These are phyloP conservation scores for Amphirosellinia nigrospora DNA, from an alignment of 495 filamentous ascomycete genomes.

Conservation along the genomic window DNA sequence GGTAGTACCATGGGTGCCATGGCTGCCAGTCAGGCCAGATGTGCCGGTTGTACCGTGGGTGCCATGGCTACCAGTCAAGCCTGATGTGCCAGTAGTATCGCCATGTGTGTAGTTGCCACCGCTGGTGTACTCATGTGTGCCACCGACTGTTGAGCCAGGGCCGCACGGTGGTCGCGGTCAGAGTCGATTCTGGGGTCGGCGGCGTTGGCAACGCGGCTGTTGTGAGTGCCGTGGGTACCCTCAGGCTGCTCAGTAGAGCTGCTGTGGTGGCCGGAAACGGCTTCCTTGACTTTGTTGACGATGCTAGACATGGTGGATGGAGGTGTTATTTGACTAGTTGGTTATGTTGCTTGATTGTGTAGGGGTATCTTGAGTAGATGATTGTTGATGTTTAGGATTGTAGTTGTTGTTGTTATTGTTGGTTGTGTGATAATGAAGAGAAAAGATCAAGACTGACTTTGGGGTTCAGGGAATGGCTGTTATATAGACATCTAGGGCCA, in stretches of 20 bases:
- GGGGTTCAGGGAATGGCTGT: not conserved
- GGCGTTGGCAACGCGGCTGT: slow-evolving; percentile 50
- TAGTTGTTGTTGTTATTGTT: slow-evolving; percentile 4
- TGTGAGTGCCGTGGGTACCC: slow-evolving; percentile 52
- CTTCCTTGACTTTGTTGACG: slow-evolving; percentile 78
- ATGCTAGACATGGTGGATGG: slow-evolving; percentile 66
- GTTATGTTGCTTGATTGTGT: not conserved
- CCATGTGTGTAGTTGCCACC: slow-evolving; percentile 37
- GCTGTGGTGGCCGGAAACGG: slow-evolving; percentile 56
- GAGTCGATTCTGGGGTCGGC: slow-evolving; percentile 57
- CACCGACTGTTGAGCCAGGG: slow-evolving; percentile 36
- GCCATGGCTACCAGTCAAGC: slow-evolving; percentile 21
- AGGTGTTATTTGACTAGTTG: not conserved
- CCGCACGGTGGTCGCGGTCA: slow-evolving; percentile 44
- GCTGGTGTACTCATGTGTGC: slow-evolving; percentile 34
- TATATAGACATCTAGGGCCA: slow-evolving; percentile 2
- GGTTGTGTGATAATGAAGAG: not conserved
- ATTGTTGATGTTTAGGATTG: slow-evolving; percentile 5
- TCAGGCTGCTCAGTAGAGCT: slow-evolving; percentile 43
- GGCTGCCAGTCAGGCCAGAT: slow-evolving; percentile 28
- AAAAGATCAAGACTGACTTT: not conserved
- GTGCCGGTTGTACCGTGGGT: slow-evolving; percentile 26
- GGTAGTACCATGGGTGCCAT: slow-evolving; percentile 35
- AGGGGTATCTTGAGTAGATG: too few species aligned
- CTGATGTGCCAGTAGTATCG: slow-evolving; percentile 24